Conservation (phyloP, 805 yeast species). For the Ogataea paraovalis region DNA sequence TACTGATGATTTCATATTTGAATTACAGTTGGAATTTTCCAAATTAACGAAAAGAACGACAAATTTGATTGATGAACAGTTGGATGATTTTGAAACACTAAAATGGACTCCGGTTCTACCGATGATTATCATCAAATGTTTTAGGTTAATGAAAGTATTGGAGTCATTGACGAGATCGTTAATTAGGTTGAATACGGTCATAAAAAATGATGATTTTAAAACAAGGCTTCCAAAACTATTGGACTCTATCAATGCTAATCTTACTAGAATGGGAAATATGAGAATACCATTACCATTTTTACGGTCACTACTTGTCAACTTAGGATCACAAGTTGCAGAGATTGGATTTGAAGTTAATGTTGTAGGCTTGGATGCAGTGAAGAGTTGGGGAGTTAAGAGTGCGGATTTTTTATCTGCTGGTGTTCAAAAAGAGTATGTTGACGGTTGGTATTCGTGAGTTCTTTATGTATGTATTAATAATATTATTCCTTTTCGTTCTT, state of each 20-base stretch:
- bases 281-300: conserved; percentile 13
- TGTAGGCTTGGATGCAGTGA: conserved; percentile 10
- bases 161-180: conserved; percentile 19
- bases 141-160: conserved; percentile 19
- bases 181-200: conserved; percentile 19
- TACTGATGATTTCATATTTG: conserved; percentile 26
- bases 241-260: conserved; percentile 17
- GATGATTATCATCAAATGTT: conserved; percentile 24
- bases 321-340: neutral
- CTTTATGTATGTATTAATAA: neutral
- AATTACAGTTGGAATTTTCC: conserved; percentile 27
- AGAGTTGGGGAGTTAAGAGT: conserved; percentile 23
- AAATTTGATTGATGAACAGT: conserved; percentile 27
- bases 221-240: conserved; percentile 21
- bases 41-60: conserved; percentile 26
- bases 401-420: conserved; percentile 13
- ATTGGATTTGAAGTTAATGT: conserved; percentile 1
- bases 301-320: neutral
- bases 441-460: conserved; percentile 25
- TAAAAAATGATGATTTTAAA: conserved; percentile 20
- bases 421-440: conserved; percentile 20
- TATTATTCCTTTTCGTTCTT: neutral
- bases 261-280: conserved; percentile 14
- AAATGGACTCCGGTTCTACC: conserved; percentile 26
- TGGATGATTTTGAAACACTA: conserved; percentile 27